These are phyloP conservation scores for Diaporthe citriasiana DNA, from an alignment of 2,329 filamentous ascomycete species.

Conservation along the genomic window DNA sequence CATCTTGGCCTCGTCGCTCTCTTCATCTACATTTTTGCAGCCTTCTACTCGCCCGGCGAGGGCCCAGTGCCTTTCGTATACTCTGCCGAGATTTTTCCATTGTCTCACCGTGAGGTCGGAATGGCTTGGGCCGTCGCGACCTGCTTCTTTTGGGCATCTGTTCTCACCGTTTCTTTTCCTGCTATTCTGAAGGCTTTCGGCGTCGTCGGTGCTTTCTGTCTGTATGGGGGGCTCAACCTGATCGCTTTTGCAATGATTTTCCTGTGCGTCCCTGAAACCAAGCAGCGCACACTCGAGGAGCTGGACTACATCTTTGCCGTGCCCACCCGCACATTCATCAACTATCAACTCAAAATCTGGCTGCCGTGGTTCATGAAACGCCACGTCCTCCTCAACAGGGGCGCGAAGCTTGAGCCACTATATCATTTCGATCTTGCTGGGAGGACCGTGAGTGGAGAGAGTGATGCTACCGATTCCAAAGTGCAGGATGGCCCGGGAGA, in stretches of 20 bases:
- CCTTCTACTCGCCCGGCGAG: constrained; percentile 61
- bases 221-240: constrained; percentile 71
- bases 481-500: background rate
- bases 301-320: constrained; percentile 73
- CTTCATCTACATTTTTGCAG: constrained; percentile 50
- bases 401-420: constrained; percentile 57
- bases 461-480: constrained; percentile 29
- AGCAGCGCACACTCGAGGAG: constrained; percentile 65
- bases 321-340: constrained; percentile 69
- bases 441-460: constrained; percentile 20
- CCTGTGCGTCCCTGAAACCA: constrained; percentile 70
- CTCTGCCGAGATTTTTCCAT: constrained; percentile 77
- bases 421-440: constrained; percentile 54
- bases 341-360: constrained; percentile 68
- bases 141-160: constrained; percentile 71
- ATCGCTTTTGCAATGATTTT: constrained; percentile 70
- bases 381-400: constrained; percentile 65
- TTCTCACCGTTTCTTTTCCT: constrained; percentile 75
- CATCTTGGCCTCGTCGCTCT: constrained; percentile 65
- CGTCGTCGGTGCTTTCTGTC: constrained; percentile 61
- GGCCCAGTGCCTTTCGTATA: constrained; percentile 79
- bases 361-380: constrained; percentile 73
- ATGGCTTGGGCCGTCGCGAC: constrained; percentile 80
- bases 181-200: constrained; percentile 64
- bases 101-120: constrained; percentile 79